Percentiles rank a stretch among this genome's conserved stretches.
These are phyloP conservation scores for Macrophomina tecta DNA, from an alignment of 2,329 filamentous ascomycete genomes.

Conservation along the genomic window DNA sequence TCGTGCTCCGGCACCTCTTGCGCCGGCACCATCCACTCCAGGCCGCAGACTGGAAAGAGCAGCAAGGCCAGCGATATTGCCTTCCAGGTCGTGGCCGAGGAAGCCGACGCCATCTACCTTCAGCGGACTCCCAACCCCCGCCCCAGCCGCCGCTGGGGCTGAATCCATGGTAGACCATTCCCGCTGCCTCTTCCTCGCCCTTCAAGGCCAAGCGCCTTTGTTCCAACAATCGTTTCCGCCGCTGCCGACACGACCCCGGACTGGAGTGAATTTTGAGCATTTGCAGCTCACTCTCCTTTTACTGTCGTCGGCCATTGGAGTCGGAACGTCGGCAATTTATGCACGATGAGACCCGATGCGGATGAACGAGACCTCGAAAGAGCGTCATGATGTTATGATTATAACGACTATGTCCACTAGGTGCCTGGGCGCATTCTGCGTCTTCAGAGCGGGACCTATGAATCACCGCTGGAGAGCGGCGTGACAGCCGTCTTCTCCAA, in stretches of 20 bases:
- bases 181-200: background rate
- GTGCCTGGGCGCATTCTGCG: background rate
- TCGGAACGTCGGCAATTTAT: background rate
- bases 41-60: conserved; percentile 17
- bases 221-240: background rate
- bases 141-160: conserved; percentile 11
- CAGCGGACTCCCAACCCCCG: conserved; percentile 11
- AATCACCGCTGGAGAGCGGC: background rate
- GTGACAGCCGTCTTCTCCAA: background rate
- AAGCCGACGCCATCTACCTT: conserved; percentile 19
- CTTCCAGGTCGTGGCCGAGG: conserved; percentile 19
- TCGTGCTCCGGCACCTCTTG: conserved; percentile 15
- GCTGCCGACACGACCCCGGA: conserved; percentile 14
- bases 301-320: conserved; percentile 16
- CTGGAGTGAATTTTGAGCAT: conserved; percentile 7
- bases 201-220: conserved; percentile 17
- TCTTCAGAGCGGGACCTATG: background rate
- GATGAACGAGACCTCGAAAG: conserved; percentile 11
- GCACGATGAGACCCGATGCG: conserved; percentile 25
- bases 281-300: conserved; percentile 6
- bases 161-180: background rate
- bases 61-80: conserved; percentile 20
- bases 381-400: conserved; percentile 11
- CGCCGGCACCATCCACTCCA: conserved; percentile 23
- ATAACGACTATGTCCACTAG: background rate